Evolutionary conservation across 768 basidiomycete genomes (phyloP).

Genomic region (Mycena amicta): DNA sequence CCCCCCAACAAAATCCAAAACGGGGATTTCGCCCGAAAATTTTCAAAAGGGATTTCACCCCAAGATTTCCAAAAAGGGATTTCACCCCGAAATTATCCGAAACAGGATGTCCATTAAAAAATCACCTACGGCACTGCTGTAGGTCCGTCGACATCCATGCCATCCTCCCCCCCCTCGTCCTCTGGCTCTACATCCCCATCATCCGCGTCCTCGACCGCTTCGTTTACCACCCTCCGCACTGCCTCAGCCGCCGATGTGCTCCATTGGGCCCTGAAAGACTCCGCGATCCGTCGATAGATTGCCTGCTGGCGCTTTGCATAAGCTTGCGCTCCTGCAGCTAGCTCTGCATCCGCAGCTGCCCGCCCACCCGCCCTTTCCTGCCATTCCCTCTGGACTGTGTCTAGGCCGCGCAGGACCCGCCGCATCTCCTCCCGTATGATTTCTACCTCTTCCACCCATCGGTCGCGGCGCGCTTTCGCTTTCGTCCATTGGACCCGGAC

Average conservation of each 20-base stretch:
- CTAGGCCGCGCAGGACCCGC: not conserved
- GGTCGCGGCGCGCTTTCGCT: not conserved
- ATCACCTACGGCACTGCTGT: too few relatives aligned
- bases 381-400: not conserved
- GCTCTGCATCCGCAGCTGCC: not conserved
- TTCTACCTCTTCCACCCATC: not conserved
- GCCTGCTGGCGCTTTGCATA: not conserved
- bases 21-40: too few relatives aligned
- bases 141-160: too few relatives aligned
- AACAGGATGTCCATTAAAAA: too few relatives aligned
- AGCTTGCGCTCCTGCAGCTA: not conserved
- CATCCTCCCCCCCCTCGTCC: too few relatives aligned
- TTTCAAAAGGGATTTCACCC: too few relatives aligned
- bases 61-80: too few relatives aligned
- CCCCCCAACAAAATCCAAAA: too few relatives aligned
- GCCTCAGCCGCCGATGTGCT: not conserved
- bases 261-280: not conserved
- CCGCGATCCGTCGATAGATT: not conserved
- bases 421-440: slow-evolving; percentile 1
- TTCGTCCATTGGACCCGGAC: slow-evolving; percentile 1
- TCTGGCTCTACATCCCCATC: too few relatives aligned
- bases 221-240: not conserved
- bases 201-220: too few relatives aligned
- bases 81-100: too few relatives aligned
- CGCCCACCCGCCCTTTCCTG: not conserved